These are phyloP conservation scores for Trametes punicea DNA, from an alignment of 768 basidiomycete genomes.

Conservation along the genomic window DNA sequence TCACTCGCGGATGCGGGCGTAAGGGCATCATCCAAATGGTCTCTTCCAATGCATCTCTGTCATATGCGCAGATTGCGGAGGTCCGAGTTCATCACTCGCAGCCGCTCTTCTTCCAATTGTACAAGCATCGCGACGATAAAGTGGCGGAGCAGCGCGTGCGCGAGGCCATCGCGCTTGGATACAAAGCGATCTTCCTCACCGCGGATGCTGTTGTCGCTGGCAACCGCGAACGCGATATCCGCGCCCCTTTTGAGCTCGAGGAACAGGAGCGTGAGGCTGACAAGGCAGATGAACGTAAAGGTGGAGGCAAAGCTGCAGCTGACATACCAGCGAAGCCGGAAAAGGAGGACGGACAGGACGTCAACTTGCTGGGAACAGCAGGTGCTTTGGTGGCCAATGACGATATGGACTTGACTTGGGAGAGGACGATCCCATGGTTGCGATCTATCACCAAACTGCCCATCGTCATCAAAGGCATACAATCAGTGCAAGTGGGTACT, in stretches of 20 bases:
- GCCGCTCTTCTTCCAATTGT: constrained; percentile 78
- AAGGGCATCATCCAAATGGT: constrained; percentile 83
- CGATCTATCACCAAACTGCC: constrained; percentile 66
- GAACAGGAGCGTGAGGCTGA: constrained; percentile 34
- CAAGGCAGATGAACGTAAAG: constrained; percentile 7
- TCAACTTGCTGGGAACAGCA: constrained; percentile 57
- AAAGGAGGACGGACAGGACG: constrained; percentile 31
- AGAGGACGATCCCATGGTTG: constrained; percentile 79
- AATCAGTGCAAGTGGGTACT: constrained; percentile 61
- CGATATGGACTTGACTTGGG: constrained; percentile 77
- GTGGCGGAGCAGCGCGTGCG: constrained; percentile 67
- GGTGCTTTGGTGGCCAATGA: constrained; percentile 64
- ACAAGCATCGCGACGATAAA: constrained; percentile 70
- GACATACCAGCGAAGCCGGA: constrained; percentile 30
- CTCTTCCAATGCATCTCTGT: constrained; percentile 72
- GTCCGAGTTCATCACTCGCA: constrained; percentile 53
- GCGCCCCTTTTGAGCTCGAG: constrained; percentile 54
- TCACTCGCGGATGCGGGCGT: constrained; percentile 64
- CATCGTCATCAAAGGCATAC: constrained; percentile 75
- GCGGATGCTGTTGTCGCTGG: constrained; percentile 86
- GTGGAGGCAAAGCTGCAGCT: constrained; percentile 21
- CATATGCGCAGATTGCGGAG: constrained; percentile 57
- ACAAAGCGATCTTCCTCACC: constrained; percentile 87
- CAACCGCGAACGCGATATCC: constrained; percentile 75
- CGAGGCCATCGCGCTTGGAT: constrained; percentile 70